phyloP scores from a whole-genome alignment of 148 eudicot genomes.

The Rhododendron simsii region DNA sequence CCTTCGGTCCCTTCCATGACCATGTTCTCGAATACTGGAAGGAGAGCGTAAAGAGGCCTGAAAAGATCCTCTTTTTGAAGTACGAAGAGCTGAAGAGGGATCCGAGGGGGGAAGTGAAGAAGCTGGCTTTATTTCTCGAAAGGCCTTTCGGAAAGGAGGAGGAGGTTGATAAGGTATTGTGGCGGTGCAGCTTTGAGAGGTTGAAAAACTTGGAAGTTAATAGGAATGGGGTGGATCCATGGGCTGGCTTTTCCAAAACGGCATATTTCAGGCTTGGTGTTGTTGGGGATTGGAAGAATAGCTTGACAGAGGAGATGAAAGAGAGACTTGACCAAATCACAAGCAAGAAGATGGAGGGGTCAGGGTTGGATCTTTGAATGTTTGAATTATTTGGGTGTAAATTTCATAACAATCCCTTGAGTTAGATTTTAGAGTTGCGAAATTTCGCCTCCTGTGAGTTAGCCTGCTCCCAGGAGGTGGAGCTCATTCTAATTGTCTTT shows the following conservation, averaged over 20 bases:
- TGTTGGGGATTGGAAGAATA: constrained; percentile 18
- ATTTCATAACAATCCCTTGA: too few relatives aligned
- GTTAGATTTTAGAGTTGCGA: too few relatives aligned
- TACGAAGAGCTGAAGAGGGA: constrained; percentile 27
- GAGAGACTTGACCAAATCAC: constrained; percentile 4
- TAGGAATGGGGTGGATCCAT: constrained; percentile 13
- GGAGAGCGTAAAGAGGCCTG: constrained; percentile 22
- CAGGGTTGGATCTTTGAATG: background rate
- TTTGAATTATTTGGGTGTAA: background rate
- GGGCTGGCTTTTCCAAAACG: background rate
- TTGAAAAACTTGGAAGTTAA: constrained; percentile 24
- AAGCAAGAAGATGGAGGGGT: background rate
- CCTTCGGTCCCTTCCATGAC: constrained; percentile 14
- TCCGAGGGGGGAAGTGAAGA: constrained; percentile 20
- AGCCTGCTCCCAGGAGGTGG: background rate
- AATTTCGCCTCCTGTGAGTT: too few relatives aligned
- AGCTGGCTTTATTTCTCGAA: constrained; percentile 22
- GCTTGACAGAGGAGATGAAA: constrained; percentile 13
- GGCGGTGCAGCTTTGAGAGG: constrained; percentile 19
- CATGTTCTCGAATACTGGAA: constrained; percentile 21
- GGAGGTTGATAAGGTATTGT: constrained; percentile 11
- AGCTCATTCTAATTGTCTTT: background rate
- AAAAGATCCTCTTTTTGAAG: constrained; percentile 23
- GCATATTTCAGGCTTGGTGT: constrained; percentile 13
- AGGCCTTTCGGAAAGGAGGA: constrained; percentile 19